Evolutionary conservation across 306 rosid species (phyloP).

Genomic region (Casuarina glauca): DNA sequence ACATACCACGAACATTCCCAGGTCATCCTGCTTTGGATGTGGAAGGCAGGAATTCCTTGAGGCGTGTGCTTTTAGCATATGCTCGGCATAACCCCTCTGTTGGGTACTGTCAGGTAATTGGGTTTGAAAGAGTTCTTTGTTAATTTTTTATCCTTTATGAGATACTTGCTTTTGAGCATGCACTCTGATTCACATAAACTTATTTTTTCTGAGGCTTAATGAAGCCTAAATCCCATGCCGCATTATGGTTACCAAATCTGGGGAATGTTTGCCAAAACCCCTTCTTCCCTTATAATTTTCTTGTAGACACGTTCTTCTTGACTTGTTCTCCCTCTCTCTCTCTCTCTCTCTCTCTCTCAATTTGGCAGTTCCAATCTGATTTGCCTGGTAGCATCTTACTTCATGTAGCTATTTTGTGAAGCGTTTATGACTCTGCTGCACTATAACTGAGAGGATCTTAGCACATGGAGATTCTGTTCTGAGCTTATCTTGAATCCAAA

Average conservation of each 20-base stretch:
- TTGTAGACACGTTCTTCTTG: neutral
- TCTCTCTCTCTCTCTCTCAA: neutral
- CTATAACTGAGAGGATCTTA: neutral
- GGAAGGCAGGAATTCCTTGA: conserved; percentile 78
- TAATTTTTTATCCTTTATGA: conserved; percentile 23
- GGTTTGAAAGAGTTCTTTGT: conserved; percentile 18
- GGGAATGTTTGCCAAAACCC: neutral
- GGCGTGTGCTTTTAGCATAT: conserved; percentile 89
- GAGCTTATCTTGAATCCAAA: neutral
- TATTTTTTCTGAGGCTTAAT: conserved; percentile 5
- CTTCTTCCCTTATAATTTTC: neutral
- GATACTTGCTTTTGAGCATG: conserved; percentile 10
- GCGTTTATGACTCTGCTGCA: neutral
- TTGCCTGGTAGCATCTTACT: neutral
- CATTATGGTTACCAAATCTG: neutral
- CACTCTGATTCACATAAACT: conserved; percentile 17
- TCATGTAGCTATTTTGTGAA: neutral
- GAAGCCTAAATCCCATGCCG: neutral
- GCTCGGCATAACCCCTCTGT: conserved; percentile 92
- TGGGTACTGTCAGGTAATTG: conserved; percentile 93
- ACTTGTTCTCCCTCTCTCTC: neutral
- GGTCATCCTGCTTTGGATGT: conserved; percentile 97
- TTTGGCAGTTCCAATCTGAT: neutral
- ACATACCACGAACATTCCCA: conserved; percentile 94
- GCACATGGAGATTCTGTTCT: neutral